Evolutionary conservation across 805 yeast species (phyloP).

Genomic region (Tetrapisispora pingtungensis): DNA sequence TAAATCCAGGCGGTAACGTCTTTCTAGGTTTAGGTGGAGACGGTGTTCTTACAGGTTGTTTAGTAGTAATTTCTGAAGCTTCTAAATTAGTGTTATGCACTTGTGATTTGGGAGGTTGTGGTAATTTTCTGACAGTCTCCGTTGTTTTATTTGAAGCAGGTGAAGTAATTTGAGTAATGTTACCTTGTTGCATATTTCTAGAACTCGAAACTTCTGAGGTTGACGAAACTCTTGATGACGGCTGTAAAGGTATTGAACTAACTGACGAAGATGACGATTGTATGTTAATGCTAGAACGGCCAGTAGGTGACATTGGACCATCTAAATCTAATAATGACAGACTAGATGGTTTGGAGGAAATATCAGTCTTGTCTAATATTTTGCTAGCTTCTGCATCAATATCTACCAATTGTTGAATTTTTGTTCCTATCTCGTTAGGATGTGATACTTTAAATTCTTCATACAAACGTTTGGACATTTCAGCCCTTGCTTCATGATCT

Average conservation of each 20-base stretch:
- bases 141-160: background rate
- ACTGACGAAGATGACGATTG: conserved; percentile 1
- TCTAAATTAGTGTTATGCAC: too few species aligned
- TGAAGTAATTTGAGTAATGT: background rate
- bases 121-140: conserved; percentile 7
- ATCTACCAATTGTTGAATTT: background rate
- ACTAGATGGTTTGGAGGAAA: background rate
- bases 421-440: conserved; percentile 16
- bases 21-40: conserved; percentile 28
- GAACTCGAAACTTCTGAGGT: background rate
- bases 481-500: conserved; percentile 50
- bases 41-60: conserved; percentile 13
- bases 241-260: conserved; percentile 4
- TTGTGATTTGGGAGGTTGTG: background rate
- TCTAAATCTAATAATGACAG: conserved; percentile 9
- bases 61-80: background rate
- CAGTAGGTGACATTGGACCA: background rate
- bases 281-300: background rate
- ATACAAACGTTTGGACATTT: conserved; percentile 49
- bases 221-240: background rate
- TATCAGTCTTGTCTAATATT: background rate
- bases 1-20: conserved; percentile 31
- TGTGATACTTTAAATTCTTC: conserved; percentile 39
- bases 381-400: background rate
- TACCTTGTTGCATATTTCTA: conserved; percentile 7